Conservation (phyloP, 1,139 yeast genomes). For the Scheffersomyces parashehatae region DNA sequence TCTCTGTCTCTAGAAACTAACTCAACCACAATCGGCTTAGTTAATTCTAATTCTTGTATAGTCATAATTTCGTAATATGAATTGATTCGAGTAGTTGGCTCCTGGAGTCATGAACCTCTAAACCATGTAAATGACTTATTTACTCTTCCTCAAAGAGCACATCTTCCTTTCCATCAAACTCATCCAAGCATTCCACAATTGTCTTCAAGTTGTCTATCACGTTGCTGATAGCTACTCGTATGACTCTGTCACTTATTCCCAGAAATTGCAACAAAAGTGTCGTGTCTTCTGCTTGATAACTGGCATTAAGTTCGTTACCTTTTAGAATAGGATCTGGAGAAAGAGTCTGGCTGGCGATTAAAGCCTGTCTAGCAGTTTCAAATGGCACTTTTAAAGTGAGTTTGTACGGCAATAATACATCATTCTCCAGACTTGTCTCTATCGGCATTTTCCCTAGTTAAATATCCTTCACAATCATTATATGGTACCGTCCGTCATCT, state of each 20-base stretch:
- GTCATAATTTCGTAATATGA: too few relatives aligned
- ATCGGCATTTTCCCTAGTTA: too few relatives aligned
- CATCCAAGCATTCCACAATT: constrained; percentile 67
- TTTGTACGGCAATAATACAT: constrained; percentile 6
- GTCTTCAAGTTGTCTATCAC: constrained; percentile 66
- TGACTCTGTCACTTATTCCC: constrained; percentile 62
- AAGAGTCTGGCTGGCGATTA: constrained; percentile 58
- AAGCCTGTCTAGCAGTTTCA: constrained; percentile 57
- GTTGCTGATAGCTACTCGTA: constrained; percentile 71
- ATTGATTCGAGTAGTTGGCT: too few relatives aligned
- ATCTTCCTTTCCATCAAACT: constrained; percentile 46
- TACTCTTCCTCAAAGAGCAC: constrained; percentile 11
- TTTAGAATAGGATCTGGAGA: constrained; percentile 79
- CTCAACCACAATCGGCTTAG: too few relatives aligned
- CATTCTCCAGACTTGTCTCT: too few relatives aligned
- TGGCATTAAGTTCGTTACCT: constrained; percentile 56
- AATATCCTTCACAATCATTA: too few relatives aligned
- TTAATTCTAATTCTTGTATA: too few relatives aligned
- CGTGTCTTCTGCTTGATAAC: constrained; percentile 29
- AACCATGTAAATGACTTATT: too few relatives aligned
- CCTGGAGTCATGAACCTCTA: too few relatives aligned
- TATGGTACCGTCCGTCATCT: too few relatives aligned
- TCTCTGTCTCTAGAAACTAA: too few relatives aligned
- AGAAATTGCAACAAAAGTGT: constrained; percentile 44
- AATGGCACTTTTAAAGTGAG: constrained; percentile 60